Conservation (phyloP, 345 rosid genomes). For the Orychophragmus violaceus region DNA sequence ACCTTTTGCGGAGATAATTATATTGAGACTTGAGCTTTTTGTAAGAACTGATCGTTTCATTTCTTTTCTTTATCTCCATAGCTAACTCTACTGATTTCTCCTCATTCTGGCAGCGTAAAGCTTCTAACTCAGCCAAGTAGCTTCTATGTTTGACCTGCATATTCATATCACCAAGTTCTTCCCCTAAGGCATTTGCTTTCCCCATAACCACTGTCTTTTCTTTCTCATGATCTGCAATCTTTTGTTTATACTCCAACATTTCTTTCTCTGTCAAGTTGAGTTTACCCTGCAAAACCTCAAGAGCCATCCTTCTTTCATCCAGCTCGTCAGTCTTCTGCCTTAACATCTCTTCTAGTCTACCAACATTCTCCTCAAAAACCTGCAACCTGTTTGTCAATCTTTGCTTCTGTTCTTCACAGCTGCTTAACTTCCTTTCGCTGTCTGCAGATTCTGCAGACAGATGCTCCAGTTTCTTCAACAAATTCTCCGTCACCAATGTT, state of each 20-base stretch:
- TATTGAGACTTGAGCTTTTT: conserved; percentile 67
- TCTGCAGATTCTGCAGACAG: conserved; percentile 25
- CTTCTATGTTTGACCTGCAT: conserved; percentile 22
- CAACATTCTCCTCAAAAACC: conserved; percentile 39
- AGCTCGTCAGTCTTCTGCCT: conserved; percentile 35
- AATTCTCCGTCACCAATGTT: conserved; percentile 33
- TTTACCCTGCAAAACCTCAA: conserved; percentile 35
- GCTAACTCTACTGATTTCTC: conserved; percentile 38
- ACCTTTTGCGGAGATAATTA: conserved; percentile 45
- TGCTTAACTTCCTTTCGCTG: conserved; percentile 29
- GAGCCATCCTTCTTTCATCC: conserved; percentile 35
- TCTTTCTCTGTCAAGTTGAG: conserved; percentile 31
- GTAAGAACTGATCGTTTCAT: conserved; percentile 34
- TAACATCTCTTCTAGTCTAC: conserved; percentile 37
- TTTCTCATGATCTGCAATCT: conserved; percentile 36
- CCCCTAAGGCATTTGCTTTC: conserved; percentile 40
- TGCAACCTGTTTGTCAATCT: conserved; percentile 29
- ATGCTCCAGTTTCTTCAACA: conserved; percentile 31
- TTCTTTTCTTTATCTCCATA: conserved; percentile 42
- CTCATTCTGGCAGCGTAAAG: conserved; percentile 39
- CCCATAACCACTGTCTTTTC: conserved; percentile 25
- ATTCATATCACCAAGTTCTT: conserved; percentile 37
- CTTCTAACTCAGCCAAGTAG: conserved; percentile 29
- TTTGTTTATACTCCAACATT: conserved; percentile 32
- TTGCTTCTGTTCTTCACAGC: conserved; percentile 39